Conservation (phyloP, 441 rosid species). For the Brassica hybrid region DNA sequence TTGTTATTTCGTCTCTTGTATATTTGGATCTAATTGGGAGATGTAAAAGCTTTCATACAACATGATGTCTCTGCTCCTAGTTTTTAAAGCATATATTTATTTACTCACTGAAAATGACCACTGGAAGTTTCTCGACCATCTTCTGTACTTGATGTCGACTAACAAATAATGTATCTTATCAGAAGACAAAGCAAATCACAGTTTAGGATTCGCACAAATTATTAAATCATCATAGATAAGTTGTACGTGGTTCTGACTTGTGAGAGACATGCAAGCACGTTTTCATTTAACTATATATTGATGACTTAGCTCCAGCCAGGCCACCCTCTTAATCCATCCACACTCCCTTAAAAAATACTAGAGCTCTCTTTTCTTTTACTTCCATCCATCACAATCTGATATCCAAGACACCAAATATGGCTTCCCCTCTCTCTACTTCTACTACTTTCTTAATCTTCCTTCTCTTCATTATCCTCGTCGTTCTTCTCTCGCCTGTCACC, state of each 20-base stretch:
- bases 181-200: neutral
- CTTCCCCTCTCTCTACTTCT: neutral
- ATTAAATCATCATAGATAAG: neutral
- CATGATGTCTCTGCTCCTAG: neutral
- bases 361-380: neutral
- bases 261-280: neutral
- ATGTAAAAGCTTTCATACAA: too few relatives aligned
- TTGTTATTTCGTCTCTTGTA: too few relatives aligned
- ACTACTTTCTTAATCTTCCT: neutral
- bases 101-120: neutral
- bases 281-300: neutral
- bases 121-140: neutral
- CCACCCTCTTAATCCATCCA: neutral
- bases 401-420: neutral
- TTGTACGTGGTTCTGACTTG: neutral
- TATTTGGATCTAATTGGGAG: too few relatives aligned
- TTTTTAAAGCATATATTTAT: neutral
- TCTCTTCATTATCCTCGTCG: neutral
- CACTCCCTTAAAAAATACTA: neutral
- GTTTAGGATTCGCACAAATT: neutral
- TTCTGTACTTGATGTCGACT: neutral
- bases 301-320: neutral
- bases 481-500: neutral
- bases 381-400: neutral
- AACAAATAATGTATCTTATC: neutral